Evolutionary conservation across 2,329 filamentous ascomycete species (phyloP).

Genomic region (Diplodia mutila): DNA sequence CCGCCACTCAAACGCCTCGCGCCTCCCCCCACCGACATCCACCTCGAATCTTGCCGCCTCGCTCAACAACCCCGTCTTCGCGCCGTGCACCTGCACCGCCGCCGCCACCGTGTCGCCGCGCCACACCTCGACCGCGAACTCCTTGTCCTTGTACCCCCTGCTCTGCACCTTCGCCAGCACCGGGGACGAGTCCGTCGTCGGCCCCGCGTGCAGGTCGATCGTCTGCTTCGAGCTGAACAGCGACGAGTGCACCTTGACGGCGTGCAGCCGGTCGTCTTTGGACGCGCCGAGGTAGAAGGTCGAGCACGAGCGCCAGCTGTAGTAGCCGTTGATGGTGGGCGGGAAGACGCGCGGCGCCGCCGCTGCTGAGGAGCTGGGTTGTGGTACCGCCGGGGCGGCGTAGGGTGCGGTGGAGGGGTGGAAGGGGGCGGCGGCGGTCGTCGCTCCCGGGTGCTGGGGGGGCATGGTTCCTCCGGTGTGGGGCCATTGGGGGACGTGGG

Average conservation of each 20-base stretch:
- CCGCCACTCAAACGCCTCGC: constrained; percentile 7
- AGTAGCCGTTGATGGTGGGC: neutral
- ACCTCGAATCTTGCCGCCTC: neutral
- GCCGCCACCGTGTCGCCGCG: neutral
- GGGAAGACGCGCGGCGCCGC: neutral
- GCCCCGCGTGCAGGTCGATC: constrained; percentile 1
- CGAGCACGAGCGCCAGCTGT: neutral
- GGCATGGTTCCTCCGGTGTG: too few species aligned
- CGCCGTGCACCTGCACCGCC: neutral
- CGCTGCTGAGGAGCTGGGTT: too few species aligned
- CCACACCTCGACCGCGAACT: neutral
- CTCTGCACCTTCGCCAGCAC: neutral
- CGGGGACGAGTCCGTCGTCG: neutral
- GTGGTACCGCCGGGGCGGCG: too few species aligned
- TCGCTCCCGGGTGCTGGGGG: too few species aligned
- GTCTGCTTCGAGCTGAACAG: neutral
- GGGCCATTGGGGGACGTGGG: too few species aligned
- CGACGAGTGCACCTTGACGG: neutral
- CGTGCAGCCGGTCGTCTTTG: neutral
- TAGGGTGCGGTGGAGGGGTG: too few species aligned
- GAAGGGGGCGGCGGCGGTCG: too few species aligned
- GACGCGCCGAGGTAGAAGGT: constrained; percentile 12
- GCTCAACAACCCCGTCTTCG: neutral
- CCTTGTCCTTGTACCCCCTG: neutral
- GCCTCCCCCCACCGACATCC: neutral